Conservation (phyloP, 2,329 filamentous ascomycete species). For the Colletotrichum somersetense region DNA sequence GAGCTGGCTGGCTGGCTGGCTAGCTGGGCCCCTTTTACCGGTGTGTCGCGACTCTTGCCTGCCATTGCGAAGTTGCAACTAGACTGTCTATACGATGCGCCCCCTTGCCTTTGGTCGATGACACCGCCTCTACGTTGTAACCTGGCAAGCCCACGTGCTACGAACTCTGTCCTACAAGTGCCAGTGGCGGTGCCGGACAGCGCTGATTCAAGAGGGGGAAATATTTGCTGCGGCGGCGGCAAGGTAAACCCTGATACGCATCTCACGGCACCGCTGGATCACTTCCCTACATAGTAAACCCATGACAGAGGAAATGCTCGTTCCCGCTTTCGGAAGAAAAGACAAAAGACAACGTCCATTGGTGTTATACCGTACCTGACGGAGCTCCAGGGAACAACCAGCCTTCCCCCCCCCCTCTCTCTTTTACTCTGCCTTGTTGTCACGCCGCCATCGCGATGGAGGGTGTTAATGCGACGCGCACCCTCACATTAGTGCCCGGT, state of each 20-base stretch:
- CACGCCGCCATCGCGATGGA: slow-evolving; percentile 20
- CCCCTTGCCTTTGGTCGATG: background rate
- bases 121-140: background rate
- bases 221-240: slow-evolving; percentile 20
- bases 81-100: background rate
- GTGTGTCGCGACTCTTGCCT: background rate
- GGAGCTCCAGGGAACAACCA: slow-evolving; percentile 28
- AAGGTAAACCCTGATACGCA: slow-evolving; percentile 13
- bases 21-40: no score
- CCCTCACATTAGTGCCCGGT: slow-evolving; percentile 24
- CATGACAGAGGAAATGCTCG: background rate
- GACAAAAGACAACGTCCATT: background rate
- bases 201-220: background rate
- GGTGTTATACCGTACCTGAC: slow-evolving; percentile 1
- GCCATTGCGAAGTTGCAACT: background rate
- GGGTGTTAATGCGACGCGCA: background rate
- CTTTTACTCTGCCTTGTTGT: background rate
- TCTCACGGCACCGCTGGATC: background rate
- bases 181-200: no score
- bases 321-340: background rate
- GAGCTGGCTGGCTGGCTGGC: background rate
- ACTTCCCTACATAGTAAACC: no score
- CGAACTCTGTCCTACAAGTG: background rate
- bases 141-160: slow-evolving; percentile 11
- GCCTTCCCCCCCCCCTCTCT: background rate